Evolutionary conservation across 2,329 filamentous ascomycete species (phyloP).

Genomic region (Simplicillium aogashimaense): DNA sequence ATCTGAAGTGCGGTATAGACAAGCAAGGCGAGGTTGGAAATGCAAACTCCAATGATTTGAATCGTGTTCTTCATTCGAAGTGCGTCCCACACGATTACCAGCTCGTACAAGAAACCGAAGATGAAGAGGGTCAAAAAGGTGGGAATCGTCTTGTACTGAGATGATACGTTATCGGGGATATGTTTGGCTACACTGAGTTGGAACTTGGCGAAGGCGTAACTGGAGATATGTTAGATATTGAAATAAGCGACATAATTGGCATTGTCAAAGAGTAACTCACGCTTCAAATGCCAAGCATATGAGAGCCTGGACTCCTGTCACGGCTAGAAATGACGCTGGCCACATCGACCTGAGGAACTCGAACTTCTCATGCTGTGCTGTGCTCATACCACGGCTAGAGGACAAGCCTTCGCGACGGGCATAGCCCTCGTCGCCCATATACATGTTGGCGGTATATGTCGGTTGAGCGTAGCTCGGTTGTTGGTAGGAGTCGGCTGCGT

Average conservation of each 20-base stretch:
- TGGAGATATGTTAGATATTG: constrained; percentile 24
- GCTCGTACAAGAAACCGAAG: constrained; percentile 89
- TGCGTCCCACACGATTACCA: constrained; percentile 87
- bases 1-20: constrained; percentile 91
- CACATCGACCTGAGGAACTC: constrained; percentile 77
- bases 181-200: constrained; percentile 47
- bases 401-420: constrained; percentile 26
- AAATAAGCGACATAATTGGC: background rate
- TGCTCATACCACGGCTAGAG: constrained; percentile 18
- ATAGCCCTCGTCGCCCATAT: constrained; percentile 21
- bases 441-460: constrained; percentile 16
- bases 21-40: constrained; percentile 84
- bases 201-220: constrained; percentile 85
- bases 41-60: constrained; percentile 89
- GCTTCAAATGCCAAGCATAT: constrained; percentile 78
- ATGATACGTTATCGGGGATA: constrained; percentile 29
- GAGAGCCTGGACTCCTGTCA: constrained; percentile 65
- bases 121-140: constrained; percentile 96
- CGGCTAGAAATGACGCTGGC: constrained; percentile 77
- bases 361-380: constrained; percentile 29
- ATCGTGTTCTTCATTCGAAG: constrained; percentile 95
- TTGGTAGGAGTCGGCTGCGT: constrained; percentile 11
- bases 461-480: constrained; percentile 15
- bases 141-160: constrained; percentile 66
- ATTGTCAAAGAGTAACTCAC: constrained; percentile 40